phyloP scores from a whole-genome alignment of 352 stramenopile species.

The Globisporangium spiculum region DNA sequence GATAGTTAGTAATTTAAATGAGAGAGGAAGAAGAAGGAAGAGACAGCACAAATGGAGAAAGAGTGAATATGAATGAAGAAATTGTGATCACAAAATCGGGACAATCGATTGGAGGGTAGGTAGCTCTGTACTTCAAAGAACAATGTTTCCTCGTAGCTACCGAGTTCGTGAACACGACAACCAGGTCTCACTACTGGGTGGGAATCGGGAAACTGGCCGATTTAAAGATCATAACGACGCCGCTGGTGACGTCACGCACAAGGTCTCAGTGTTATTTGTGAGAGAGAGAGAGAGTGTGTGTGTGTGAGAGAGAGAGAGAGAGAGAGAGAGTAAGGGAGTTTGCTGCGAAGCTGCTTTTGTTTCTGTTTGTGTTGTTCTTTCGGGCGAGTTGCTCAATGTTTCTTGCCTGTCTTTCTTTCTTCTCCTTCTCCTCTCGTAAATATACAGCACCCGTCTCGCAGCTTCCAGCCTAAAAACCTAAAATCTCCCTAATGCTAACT shows the following conservation, averaged over 20 bases:
- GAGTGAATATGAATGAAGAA: background rate
- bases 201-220: too few species aligned
- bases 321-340: background rate
- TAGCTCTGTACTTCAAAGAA: background rate
- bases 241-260: background rate
- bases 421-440: background rate
- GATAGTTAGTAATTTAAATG: conserved; percentile 11
- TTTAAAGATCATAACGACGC: too few species aligned
- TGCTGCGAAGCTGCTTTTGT: background rate
- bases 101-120: background rate
- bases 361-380: background rate
- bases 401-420: background rate
- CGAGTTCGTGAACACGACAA: too few species aligned
- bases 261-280: background rate
- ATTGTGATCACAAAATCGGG: background rate
- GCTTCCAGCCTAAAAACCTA: background rate
- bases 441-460: background rate
- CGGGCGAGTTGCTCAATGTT: background rate
- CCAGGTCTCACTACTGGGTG: too few species aligned
- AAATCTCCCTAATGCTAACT: background rate
- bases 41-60: background rate
- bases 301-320: background rate
- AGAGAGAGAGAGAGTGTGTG: background rate
- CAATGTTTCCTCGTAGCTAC: too few species aligned
- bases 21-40: background rate